Percentiles rank a stretch among this genome's conserved stretches.
phyloP scores from a whole-genome alignment of 805 yeast species.

The Yamadazyma philogaea region DNA sequence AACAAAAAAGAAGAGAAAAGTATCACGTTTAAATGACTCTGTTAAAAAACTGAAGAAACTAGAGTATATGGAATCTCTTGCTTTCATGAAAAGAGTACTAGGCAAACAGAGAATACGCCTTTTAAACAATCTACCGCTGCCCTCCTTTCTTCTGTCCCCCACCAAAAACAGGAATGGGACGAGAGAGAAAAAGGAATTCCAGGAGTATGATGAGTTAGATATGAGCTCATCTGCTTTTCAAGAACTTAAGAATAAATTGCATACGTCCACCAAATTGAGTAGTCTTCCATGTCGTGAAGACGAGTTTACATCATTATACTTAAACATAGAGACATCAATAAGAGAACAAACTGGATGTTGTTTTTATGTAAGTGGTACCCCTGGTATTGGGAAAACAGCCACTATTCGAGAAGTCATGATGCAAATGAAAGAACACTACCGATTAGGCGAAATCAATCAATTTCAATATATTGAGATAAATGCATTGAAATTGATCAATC shows the following conservation, averaged over 20 bases:
- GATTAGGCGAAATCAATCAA: conserved; percentile 25
- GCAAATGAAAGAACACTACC: conserved; percentile 47
- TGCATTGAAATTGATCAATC: conserved; percentile 79
- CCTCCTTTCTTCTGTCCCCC: conserved; percentile 18
- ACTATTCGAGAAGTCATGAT: conserved; percentile 83
- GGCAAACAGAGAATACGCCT: conserved; percentile 4
- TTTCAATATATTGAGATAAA: conserved; percentile 85
- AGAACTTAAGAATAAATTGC: conserved; percentile 39
- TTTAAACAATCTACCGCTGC: conserved; percentile 1
- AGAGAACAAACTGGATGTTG: conserved; percentile 73
- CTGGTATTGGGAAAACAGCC: conserved; percentile 97
- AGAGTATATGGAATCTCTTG: conserved; percentile 6
- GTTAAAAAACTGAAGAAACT: conserved; percentile 4
- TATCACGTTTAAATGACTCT: neutral
- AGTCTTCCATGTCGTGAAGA: conserved; percentile 82
- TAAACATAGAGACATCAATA: conserved; percentile 69
- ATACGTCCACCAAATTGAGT: conserved; percentile 44
- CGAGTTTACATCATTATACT: conserved; percentile 70
- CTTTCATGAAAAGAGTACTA: conserved; percentile 5
- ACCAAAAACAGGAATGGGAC: conserved; percentile 6
- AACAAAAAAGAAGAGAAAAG: neutral
- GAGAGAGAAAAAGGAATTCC: conserved; percentile 5
- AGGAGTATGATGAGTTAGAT: conserved; percentile 15
- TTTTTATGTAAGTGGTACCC: conserved; percentile 91
- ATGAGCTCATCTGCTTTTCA: conserved; percentile 30